Conservation (phyloP, 164 flowering plant species). For the Buxus sempervirens region DNA sequence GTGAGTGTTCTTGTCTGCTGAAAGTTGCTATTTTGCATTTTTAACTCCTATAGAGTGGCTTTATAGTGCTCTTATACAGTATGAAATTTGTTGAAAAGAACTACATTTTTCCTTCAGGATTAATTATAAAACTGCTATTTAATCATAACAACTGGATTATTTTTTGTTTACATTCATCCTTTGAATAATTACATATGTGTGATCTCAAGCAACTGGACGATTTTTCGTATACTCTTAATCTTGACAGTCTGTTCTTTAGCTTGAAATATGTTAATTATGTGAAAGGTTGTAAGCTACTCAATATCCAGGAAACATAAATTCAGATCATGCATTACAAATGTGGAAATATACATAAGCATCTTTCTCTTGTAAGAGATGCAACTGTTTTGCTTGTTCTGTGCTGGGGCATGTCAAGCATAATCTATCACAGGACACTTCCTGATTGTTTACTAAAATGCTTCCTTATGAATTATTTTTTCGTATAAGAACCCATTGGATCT, state of each 20-base stretch:
- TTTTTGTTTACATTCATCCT: not conserved
- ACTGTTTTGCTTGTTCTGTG: too few relatives aligned
- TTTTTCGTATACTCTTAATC: too few relatives aligned
- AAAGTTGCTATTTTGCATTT: not conserved
- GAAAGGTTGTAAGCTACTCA: not conserved
- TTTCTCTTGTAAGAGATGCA: too few relatives aligned
- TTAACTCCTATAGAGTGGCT: not conserved
- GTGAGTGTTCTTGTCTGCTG: conserved; percentile 28
- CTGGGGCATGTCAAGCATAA: not conserved
- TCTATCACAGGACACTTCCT: not conserved
- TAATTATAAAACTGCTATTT: not conserved
- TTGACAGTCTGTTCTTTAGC: not conserved
- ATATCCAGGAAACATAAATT: not conserved
- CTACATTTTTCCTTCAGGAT: not conserved
- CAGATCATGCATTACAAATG: not conserved
- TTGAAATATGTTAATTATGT: not conserved
- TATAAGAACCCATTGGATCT: not conserved
- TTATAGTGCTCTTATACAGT: not conserved
- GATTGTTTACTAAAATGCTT: not conserved
- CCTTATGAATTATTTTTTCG: not conserved
- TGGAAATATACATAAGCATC: not conserved
- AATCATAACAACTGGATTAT: not conserved
- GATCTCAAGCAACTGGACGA: not conserved
- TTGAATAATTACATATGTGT: not conserved
- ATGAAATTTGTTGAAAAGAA: not conserved